These are phyloP conservation scores for Bipolaris sorokiniana DNA, from an alignment of 2,329 filamentous ascomycete genomes.

Conservation along the genomic window DNA sequence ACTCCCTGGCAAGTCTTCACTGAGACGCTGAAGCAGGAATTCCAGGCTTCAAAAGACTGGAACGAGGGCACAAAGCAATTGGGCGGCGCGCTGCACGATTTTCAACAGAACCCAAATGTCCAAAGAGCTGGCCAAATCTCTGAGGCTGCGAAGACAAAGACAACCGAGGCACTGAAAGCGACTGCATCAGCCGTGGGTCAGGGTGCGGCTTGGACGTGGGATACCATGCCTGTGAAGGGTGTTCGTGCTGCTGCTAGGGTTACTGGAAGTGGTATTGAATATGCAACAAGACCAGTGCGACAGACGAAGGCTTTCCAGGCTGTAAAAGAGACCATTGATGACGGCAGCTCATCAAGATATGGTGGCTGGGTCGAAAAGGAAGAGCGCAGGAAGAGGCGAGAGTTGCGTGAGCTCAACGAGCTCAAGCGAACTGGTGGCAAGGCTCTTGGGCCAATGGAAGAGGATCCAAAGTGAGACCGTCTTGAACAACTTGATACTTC, in stretches of 20 bases:
- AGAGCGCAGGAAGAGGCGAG: slow-evolving; percentile 80
- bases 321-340: slow-evolving; percentile 94
- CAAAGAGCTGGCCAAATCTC: slow-evolving; percentile 83
- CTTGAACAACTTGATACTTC: neutral
- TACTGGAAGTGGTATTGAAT: slow-evolving; percentile 87
- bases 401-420: slow-evolving; percentile 71
- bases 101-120: slow-evolving; percentile 90
- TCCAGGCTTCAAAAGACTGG: slow-evolving; percentile 98
- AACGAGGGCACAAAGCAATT: slow-evolving; percentile 98
- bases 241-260: slow-evolving; percentile 83
- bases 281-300: slow-evolving; percentile 90
- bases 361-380: slow-evolving; percentile 98
- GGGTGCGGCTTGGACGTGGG: slow-evolving; percentile 95
- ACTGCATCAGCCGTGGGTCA: slow-evolving; percentile 89
- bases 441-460: slow-evolving; percentile 67
- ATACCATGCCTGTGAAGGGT: slow-evolving; percentile 90
- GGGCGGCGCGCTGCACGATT: slow-evolving; percentile 84
- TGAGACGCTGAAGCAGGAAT: slow-evolving; percentile 92
- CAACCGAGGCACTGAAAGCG: slow-evolving; percentile 79
- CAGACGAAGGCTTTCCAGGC: slow-evolving; percentile 93
- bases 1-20: slow-evolving; percentile 98
- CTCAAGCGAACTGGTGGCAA: slow-evolving; percentile 57
- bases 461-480: slow-evolving; percentile 82
- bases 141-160: slow-evolving; percentile 78
- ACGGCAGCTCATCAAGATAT: slow-evolving; percentile 93